Evolutionary conservation across 2,329 filamentous ascomycete species (phyloP).

Genomic region (Plectosphaerella plurivora): DNA sequence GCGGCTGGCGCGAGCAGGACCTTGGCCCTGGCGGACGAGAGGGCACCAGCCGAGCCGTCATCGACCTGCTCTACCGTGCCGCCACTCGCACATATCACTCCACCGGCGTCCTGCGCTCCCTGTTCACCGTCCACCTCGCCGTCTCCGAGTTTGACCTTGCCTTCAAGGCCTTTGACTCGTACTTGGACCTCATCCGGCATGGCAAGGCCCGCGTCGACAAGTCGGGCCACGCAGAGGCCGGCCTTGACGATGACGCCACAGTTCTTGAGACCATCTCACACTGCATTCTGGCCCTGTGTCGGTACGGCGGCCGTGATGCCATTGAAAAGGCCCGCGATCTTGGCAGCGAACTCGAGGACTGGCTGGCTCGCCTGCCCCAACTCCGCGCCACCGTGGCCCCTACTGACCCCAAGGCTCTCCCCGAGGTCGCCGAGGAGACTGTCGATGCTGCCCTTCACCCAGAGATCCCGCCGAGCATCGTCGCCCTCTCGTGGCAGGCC

Average conservation of each 20-base stretch:
- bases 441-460: conserved; percentile 25
- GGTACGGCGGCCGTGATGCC: conserved; percentile 70
- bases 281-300: conserved; percentile 75
- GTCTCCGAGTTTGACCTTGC: conserved; percentile 90
- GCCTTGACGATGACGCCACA: conserved; percentile 73
- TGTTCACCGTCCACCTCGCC: conserved; percentile 84
- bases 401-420: conserved; percentile 19
- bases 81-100: conserved; percentile 95
- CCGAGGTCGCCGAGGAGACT: conserved; percentile 25
- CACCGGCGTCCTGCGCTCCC: conserved; percentile 75
- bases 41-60: conserved; percentile 66
- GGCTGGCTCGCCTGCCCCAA: conserved; percentile 59
- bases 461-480: conserved; percentile 51
- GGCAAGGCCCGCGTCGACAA: conserved; percentile 82
- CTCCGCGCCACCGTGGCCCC: conserved; percentile 18
- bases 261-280: conserved; percentile 76
- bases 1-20: conserved; percentile 75
- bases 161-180: conserved; percentile 86
- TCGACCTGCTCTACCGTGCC: conserved; percentile 86
- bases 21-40: conserved; percentile 78
- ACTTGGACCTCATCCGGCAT: conserved; percentile 80
- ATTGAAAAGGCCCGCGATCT: conserved; percentile 76
- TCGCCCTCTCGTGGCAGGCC: conserved; percentile 74
- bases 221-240: conserved; percentile 63
- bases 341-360: conserved; percentile 66